Evolutionary conservation across 192 early-diverging fungal species (phyloP).

Genomic region (Entomortierella beljakovae): DNA sequence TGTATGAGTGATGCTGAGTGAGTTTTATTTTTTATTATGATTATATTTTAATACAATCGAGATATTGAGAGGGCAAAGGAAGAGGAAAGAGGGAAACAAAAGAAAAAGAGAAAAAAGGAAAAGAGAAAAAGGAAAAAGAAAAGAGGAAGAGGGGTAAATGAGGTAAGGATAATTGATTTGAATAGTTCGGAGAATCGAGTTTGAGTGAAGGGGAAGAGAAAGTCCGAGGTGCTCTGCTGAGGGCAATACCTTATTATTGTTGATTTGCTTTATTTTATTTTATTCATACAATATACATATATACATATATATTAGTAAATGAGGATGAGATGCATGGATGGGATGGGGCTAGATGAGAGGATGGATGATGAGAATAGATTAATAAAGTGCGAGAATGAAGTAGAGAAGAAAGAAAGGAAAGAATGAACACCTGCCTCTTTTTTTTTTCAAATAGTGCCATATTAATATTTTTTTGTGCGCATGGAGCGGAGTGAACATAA

Average conservation of each 20-base stretch:
- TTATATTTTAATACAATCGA: too few relatives aligned
- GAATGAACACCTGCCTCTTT: neutral
- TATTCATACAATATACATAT: too few relatives aligned
- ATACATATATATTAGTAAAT: too few relatives aligned
- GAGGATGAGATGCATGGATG: too few relatives aligned
- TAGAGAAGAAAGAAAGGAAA: neutral
- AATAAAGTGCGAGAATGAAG: neutral
- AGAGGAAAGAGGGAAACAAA: neutral
- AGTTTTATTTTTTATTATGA: too few relatives aligned
- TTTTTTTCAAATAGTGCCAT: neutral
- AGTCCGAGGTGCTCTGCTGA: neutral
- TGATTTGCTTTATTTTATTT: too few relatives aligned
- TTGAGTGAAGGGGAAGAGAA: neutral
- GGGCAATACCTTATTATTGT: too few relatives aligned
- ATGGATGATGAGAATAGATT: neutral
- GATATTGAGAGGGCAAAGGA: neutral
- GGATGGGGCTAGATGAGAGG: too few relatives aligned
- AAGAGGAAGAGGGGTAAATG: neutral
- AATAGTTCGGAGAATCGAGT: slow-evolving; percentile 4
- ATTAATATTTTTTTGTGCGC: neutral
- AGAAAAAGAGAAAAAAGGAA: neutral
- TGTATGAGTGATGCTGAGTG: too few relatives aligned
- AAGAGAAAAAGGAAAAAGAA: neutral
- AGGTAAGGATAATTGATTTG: neutral
- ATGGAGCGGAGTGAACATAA: slow-evolving; percentile 5